These are phyloP conservation scores for Rhododendron vialii DNA, from an alignment of 148 eudicot genomes.

Conservation along the genomic window DNA sequence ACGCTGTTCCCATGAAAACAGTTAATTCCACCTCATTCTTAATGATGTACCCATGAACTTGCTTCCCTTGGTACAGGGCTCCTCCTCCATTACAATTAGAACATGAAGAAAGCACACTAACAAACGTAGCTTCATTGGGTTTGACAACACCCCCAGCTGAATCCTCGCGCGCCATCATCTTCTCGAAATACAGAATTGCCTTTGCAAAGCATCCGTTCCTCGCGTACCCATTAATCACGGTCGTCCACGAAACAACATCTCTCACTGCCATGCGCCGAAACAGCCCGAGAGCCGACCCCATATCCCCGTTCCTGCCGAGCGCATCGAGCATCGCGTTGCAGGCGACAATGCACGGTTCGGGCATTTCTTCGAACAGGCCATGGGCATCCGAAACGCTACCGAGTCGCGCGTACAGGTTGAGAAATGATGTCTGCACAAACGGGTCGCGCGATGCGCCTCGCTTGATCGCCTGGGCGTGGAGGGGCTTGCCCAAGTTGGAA, in stretches of 20 bases:
- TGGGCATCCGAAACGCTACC: conserved; percentile 28
- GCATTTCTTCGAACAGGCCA: conserved; percentile 40
- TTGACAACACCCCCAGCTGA: conserved; percentile 24
- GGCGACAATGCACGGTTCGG: conserved; percentile 41
- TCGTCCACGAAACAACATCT: conserved; percentile 67
- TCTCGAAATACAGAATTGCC: conserved; percentile 35
- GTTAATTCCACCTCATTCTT: conserved; percentile 37
- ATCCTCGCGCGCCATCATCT: conserved; percentile 43
- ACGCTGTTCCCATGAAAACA: conserved; percentile 40
- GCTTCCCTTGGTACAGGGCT: conserved; percentile 44
- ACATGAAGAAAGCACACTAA: conserved; percentile 52
- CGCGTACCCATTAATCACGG: conserved; percentile 46
- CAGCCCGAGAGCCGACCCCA: conserved; percentile 35
- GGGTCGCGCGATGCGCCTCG: conserved; percentile 41
- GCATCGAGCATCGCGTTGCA: conserved; percentile 57
- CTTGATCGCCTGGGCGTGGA: conserved; percentile 35
- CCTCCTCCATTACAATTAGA: conserved; percentile 23
- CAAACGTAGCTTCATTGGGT: conserved; percentile 63
- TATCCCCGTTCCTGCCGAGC: conserved; percentile 37
- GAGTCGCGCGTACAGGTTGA: conserved; percentile 26
- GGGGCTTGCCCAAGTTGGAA: conserved; percentile 21
- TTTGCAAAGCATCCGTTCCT: conserved; percentile 23
- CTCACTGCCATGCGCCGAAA: conserved; percentile 37
- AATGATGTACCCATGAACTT: conserved; percentile 54
- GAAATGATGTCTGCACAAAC: conserved; percentile 44